Conservation (phyloP, 345 rosid genomes). For the sweet orange (Citrus sinensis) region DNA sequence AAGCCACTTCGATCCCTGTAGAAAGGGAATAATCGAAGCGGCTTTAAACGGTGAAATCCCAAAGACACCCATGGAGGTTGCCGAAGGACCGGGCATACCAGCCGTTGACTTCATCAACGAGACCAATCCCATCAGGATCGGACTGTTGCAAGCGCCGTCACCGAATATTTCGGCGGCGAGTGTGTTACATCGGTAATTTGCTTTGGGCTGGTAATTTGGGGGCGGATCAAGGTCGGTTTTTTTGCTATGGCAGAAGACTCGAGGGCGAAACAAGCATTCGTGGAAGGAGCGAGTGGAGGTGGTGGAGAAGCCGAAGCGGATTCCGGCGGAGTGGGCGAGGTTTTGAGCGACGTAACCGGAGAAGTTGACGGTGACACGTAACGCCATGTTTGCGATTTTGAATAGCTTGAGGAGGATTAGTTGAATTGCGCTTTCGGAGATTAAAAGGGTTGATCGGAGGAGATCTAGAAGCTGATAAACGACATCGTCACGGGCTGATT, state of each 20-base stretch:
- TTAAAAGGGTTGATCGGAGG: slow-evolving; percentile 17
- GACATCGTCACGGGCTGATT: slow-evolving; percentile 18
- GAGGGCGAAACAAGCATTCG: slow-evolving; percentile 52
- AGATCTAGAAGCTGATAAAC: slow-evolving; percentile 28
- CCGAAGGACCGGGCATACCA: slow-evolving; percentile 25
- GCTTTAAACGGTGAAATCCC: slow-evolving; percentile 62
- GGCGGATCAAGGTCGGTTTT: slow-evolving; percentile 39
- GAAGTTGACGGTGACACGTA: slow-evolving; percentile 61
- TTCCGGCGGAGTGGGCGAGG: slow-evolving; percentile 49
- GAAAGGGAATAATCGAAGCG: slow-evolving; percentile 58
- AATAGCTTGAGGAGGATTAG: slow-evolving; percentile 41
- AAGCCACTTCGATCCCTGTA: slow-evolving; percentile 77
- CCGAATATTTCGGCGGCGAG: slow-evolving; percentile 48
- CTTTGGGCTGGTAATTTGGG: slow-evolving; percentile 9
- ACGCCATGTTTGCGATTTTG: slow-evolving; percentile 52
- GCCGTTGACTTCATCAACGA: slow-evolving; percentile 54
- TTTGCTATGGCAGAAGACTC: slow-evolving; percentile 35
- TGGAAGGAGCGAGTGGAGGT: slow-evolving; percentile 41
- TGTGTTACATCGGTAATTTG: slow-evolving; percentile 27
- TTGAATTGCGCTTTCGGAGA: slow-evolving; percentile 42
- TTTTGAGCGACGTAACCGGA: slow-evolving; percentile 64
- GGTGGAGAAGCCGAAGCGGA: slow-evolving; percentile 41
- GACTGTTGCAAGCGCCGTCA: slow-evolving; percentile 29
- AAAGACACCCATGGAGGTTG: slow-evolving; percentile 18
- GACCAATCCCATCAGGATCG: slow-evolving; percentile 49